phyloP scores from a whole-genome alignment of 2,329 filamentous ascomycete species.

The Alternaria sp. region DNA sequence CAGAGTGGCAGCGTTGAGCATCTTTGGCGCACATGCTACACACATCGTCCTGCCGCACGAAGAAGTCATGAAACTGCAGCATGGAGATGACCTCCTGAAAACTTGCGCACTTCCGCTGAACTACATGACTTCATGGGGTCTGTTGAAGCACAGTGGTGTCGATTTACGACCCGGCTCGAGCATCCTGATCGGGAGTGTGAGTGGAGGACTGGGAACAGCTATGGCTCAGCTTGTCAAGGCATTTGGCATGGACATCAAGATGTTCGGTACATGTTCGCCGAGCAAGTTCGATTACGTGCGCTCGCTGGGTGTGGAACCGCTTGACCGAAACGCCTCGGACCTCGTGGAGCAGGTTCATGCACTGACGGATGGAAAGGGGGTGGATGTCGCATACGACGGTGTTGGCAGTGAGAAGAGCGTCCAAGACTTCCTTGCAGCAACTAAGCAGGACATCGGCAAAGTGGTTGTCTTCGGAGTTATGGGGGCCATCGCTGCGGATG shows the following conservation, averaged over 20 bases:
- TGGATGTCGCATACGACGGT: constrained; percentile 17
- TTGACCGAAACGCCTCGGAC: constrained; percentile 13
- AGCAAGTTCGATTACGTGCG: constrained; percentile 15
- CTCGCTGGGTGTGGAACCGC: constrained; percentile 13
- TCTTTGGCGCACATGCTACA: constrained; percentile 8
- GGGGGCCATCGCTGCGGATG: constrained; percentile 9
- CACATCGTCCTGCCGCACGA: constrained; percentile 12
- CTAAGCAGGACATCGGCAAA: constrained; percentile 9
- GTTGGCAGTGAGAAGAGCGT: constrained; percentile 13
- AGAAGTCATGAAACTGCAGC: constrained; percentile 4
- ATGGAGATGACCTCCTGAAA: constrained; percentile 7
- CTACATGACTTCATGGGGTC: constrained; percentile 19
- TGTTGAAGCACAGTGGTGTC: constrained; percentile 16
- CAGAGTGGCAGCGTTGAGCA: constrained; percentile 4
- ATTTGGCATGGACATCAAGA: constrained; percentile 12
- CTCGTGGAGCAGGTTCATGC: constrained; percentile 8
- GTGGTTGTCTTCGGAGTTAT: constrained; percentile 14
- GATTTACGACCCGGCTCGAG: constrained; percentile 8
- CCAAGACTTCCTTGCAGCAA: constrained; percentile 5
- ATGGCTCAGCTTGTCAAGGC: constrained; percentile 12
- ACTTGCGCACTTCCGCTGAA: constrained; percentile 11
- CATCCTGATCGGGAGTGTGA: constrained; percentile 15
- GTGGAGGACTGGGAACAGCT: constrained; percentile 15
- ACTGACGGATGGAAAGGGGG: constrained; percentile 11
- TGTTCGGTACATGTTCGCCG: constrained; percentile 14